Conservation (phyloP, 2,329 filamentous ascomycete genomes). For the Epichloe festucae region DNA sequence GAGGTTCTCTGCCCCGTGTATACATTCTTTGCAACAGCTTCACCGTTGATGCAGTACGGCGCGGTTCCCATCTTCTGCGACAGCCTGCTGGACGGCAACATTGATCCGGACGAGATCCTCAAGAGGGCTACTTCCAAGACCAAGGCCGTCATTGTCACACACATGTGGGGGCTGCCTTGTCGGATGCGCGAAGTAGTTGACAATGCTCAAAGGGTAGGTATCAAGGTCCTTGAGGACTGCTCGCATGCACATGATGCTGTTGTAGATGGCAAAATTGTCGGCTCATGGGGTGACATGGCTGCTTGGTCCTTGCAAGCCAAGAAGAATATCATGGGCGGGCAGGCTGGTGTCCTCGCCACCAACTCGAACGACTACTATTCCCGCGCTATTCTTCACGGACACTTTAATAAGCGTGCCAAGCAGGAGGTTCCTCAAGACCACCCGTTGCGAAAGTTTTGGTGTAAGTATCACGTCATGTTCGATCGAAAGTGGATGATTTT, state of each 20-base stretch:
- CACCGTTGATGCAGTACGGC: constrained; percentile 3
- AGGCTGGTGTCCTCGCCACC: not conserved
- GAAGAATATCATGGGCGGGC: not conserved
- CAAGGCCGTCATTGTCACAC: constrained; percentile 5
- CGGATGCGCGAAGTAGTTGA: constrained; percentile 1
- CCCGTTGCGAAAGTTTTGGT: not conserved
- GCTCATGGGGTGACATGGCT: constrained; percentile 1
- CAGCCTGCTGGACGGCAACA: not conserved
- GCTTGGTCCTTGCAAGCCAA: not conserved
- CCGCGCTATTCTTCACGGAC: not conserved
- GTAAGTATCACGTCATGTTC: too few relatives aligned
- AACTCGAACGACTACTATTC: not conserved
- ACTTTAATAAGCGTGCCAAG: not conserved
- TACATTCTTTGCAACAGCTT: constrained; percentile 2
- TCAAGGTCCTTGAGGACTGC: constrained; percentile 4
- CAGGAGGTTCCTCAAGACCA: not conserved
- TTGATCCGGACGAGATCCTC: constrained; percentile 1
- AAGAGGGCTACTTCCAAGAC: not conserved
- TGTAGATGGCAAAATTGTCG: constrained; percentile 2
- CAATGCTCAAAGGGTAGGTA: too few relatives aligned
- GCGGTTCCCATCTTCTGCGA: constrained; percentile 3
- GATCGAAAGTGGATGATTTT: too few relatives aligned
- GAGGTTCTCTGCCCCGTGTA: constrained; percentile 1
- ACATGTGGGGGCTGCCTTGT: constrained; percentile 6
- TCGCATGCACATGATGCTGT: constrained; percentile 3